Evolutionary conservation across 2,329 filamentous ascomycete species (phyloP).

Genomic region (Aspergillus sclerotialis): DNA sequence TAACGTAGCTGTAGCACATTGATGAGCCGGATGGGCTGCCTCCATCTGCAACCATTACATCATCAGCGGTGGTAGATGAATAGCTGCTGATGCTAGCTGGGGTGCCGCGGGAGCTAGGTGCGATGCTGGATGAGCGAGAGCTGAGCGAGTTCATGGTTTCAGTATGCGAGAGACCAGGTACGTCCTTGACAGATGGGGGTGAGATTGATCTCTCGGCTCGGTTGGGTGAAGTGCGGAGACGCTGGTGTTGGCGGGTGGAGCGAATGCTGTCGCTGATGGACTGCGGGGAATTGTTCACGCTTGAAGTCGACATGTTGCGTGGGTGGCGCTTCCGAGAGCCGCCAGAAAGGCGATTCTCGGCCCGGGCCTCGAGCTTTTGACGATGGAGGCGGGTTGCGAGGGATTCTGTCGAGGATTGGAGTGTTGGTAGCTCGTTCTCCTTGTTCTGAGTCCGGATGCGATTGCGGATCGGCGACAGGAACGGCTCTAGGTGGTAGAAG

Average conservation of each 20-base stretch:
- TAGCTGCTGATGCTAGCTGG: slow-evolving; percentile 36
- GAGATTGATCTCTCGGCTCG: slow-evolving; percentile 34
- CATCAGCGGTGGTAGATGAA: slow-evolving; percentile 27
- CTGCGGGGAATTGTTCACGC: slow-evolving; percentile 22
- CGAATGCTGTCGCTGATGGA: slow-evolving; percentile 25
- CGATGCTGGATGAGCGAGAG: slow-evolving; percentile 38
- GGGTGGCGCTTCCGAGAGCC: slow-evolving; percentile 19
- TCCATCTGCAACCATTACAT: slow-evolving; percentile 28
- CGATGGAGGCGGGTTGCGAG: slow-evolving; percentile 29
- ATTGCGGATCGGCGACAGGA: slow-evolving; percentile 75
- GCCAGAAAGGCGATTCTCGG: slow-evolving; percentile 15
- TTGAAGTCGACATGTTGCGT: slow-evolving; percentile 21
- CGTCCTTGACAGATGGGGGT: slow-evolving; percentile 37
- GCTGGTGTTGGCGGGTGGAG: slow-evolving; percentile 21
- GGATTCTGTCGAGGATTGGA: slow-evolving; percentile 27
- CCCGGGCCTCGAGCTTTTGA: slow-evolving; percentile 27
- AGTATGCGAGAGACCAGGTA: slow-evolving; percentile 35
- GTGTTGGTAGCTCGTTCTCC: slow-evolving; percentile 25
- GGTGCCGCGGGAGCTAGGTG: slow-evolving; percentile 38
- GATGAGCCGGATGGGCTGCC: slow-evolving; percentile 25
- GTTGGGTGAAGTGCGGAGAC: slow-evolving; percentile 26
- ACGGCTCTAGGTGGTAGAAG: slow-evolving; percentile 77
- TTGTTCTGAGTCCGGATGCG: slow-evolving; percentile 50
- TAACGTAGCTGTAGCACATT: slow-evolving; percentile 29
- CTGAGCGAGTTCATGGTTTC: slow-evolving; percentile 34